Conservation (phyloP, 805 yeast species). For the Ogataea haglerorum region DNA sequence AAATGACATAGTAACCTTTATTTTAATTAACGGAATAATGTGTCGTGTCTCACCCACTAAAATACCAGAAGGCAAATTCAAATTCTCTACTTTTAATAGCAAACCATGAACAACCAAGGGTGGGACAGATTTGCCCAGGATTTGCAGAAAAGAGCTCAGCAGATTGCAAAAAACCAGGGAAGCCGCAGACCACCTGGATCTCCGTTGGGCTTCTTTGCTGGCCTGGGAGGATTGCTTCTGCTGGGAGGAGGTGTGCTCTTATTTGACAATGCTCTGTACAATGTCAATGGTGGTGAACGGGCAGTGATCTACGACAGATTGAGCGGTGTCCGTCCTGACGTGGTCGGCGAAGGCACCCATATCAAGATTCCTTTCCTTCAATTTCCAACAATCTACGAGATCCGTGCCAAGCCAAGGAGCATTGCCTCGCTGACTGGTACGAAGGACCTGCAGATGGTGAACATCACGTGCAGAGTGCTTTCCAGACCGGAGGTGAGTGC, state of each 20-base stretch:
- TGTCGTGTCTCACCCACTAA: conserved; percentile 2
- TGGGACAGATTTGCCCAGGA: conserved; percentile 52
- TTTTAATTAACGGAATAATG: not conserved
- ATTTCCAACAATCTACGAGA: conserved; percentile 88
- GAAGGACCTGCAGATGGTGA: conserved; percentile 98
- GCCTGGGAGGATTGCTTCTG: conserved; percentile 56
- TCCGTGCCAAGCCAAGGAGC: conserved; percentile 95
- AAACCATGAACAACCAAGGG: conserved; percentile 37
- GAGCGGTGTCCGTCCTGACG: conserved; percentile 76
- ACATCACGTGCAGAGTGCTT: conserved; percentile 96
- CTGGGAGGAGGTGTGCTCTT: conserved; percentile 56
- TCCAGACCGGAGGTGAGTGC: conserved; percentile 80
- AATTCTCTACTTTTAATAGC: not conserved
- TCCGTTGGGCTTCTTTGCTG: conserved; percentile 58
- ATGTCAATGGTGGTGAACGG: conserved; percentile 98
- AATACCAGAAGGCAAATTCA: conserved; percentile 7
- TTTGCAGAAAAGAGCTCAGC: conserved; percentile 44
- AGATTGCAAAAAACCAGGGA: conserved; percentile 35
- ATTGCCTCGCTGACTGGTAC: conserved; percentile 97
- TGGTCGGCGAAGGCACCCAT: conserved; percentile 94
- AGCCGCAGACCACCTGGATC: conserved; percentile 28
- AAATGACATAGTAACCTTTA: conserved; percentile 5
- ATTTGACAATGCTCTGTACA: conserved; percentile 59
- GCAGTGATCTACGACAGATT: conserved; percentile 91
- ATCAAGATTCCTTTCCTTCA: conserved; percentile 92